phyloP scores from a whole-genome alignment of 2,329 filamentous ascomycete genomes.

The Cryphonectria carpinicola region DNA sequence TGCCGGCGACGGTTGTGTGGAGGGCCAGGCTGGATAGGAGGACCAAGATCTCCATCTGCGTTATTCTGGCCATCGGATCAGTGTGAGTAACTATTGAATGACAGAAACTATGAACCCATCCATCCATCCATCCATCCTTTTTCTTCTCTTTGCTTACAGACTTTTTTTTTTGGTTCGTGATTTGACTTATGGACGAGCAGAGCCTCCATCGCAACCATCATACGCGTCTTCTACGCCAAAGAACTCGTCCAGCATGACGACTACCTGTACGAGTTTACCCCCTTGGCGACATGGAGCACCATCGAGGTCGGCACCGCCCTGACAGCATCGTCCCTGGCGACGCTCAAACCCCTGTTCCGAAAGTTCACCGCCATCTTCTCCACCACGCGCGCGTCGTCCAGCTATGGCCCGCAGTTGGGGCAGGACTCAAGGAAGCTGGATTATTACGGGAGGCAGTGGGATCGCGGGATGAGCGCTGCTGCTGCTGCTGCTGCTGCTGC shows the following conservation, averaged over 20 bases:
- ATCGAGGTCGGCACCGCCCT: conserved; percentile 49
- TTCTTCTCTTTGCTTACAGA: not conserved
- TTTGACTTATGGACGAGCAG: conserved; percentile 26
- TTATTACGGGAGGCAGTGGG: not conserved
- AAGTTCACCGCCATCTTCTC: conserved; percentile 17
- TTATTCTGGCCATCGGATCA: conserved; percentile 40
- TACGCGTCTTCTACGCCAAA: conserved; percentile 47
- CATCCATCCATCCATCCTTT: not conserved
- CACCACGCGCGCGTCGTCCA: not conserved
- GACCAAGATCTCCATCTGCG: conserved; percentile 43
- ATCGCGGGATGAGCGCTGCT: not conserved
- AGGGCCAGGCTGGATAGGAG: conserved; percentile 44
- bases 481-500: no score
- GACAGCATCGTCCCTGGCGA: conserved; percentile 44
- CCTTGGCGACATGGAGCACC: conserved; percentile 51
- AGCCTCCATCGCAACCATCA: conserved; percentile 48
- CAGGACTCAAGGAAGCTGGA: not conserved
- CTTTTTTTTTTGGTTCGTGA: not conserved
- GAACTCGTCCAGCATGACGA: conserved; percentile 42
- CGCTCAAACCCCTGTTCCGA: conserved; percentile 43
- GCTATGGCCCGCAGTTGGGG: not conserved
- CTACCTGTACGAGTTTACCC: conserved; percentile 48
- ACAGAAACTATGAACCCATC: no score
- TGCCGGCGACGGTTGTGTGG: conserved; percentile 47
- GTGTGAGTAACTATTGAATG: conserved; percentile 39